Evolutionary conservation across 2,329 filamentous ascomycete genomes (phyloP), one percentile per base, ranked within the genome.

Genomic region (Capronia epimyces): DNA sequence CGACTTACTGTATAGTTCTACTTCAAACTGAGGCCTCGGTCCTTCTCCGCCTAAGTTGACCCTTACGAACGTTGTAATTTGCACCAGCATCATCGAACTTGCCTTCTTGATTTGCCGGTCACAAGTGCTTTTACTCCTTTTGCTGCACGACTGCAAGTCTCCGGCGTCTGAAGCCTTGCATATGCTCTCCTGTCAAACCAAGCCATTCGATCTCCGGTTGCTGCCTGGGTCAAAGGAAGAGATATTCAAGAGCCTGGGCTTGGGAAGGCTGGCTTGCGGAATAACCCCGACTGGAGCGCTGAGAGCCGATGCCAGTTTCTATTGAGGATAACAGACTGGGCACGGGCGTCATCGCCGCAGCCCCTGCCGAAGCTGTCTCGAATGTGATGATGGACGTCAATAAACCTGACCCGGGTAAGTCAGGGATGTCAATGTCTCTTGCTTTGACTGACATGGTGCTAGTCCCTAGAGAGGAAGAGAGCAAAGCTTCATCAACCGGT

Each of bases 351-450:
- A 51, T 46, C 45, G 40, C 32, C 12, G 42, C 46, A 31, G 25
- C 46, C 9, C 46, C 52, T 3, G 22, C 39, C 32, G 51, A 46
- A n/a, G 42, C 40, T 22, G 15, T 16, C 13, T 36, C 48, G 10
- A 46, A 15, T 21, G 48, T 50, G 34, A 41, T 13, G 8, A 39
- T 46, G 43, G 52, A 50, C 4, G 36, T 10, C 16, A 32, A 20
- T 12, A 45, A 18, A n/a, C 8, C 46, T 34, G 43, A 27, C 10
- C 45, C 13, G 25, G 51, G 55, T 57, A 48, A 50, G 52, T 55
- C 37, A 20, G 21, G 22, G 15, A 15, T n/a, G 6, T 22, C 34
- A 10, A 43, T 15, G 9, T n/a, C 44, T 32, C 15, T 1, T 13
- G 12, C 32, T 27, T 22, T 24, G 32, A 20, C 16, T 32, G 8